These are phyloP conservation scores for Aplosporella prunicola DNA, from an alignment of 2,329 filamentous ascomycete genomes.

Conservation along the genomic window DNA sequence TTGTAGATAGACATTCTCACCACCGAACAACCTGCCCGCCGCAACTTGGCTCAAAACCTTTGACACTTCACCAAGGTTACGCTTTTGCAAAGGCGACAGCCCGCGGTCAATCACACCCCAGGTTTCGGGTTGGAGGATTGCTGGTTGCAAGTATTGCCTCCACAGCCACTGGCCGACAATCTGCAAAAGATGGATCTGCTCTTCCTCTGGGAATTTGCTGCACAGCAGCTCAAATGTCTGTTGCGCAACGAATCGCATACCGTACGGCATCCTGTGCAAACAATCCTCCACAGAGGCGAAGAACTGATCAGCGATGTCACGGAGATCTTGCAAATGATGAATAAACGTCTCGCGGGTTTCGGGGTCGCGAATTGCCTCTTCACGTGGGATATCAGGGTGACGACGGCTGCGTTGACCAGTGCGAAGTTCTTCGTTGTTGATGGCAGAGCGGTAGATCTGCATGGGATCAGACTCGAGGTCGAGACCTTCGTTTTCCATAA, in stretches of 20 bases:
- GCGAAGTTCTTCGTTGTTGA: conserved; percentile 93
- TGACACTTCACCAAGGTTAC: conserved; percentile 80
- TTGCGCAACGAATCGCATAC: conserved; percentile 76
- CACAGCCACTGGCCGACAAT: conserved; percentile 86
- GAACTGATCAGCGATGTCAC: conserved; percentile 90
- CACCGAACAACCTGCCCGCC: conserved; percentile 80
- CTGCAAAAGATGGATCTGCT: conserved; percentile 68
- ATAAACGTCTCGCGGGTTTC: conserved; percentile 92
- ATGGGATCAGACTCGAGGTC: conserved; percentile 95
- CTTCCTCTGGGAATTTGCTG: conserved; percentile 69
- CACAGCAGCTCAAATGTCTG: conserved; percentile 75
- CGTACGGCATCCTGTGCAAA: conserved; percentile 83
- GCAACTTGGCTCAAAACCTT: conserved; percentile 88
- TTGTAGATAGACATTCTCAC: conserved; percentile 90
- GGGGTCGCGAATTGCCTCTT: conserved; percentile 89
- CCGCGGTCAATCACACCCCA: conserved; percentile 87
- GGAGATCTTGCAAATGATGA: conserved; percentile 82
- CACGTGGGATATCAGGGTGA: conserved; percentile 74
- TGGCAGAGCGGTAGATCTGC: conserved; percentile 89
- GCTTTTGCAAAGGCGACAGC: conserved; percentile 82
- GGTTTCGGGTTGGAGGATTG: conserved; percentile 80
- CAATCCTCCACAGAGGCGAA: conserved; percentile 73
- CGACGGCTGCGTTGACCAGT: conserved; percentile 77
- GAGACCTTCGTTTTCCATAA: conserved; percentile 81
- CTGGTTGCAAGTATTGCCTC: conserved; percentile 87